Evolutionary conservation across 257 asterid species (phyloP).

Genomic region (Striga asiatica): DNA sequence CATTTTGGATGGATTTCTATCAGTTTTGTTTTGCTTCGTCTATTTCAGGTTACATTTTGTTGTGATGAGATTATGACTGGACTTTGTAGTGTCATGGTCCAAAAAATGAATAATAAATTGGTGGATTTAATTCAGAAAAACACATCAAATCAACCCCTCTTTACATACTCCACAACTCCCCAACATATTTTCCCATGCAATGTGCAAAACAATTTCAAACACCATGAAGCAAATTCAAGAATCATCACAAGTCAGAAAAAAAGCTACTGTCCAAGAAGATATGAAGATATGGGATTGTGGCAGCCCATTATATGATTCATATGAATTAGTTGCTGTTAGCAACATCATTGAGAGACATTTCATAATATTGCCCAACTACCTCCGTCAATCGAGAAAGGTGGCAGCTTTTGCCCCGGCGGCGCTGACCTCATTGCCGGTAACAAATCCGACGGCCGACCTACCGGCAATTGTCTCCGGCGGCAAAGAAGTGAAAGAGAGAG

Average conservation of each 20-base stretch:
- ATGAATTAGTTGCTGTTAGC: constrained; percentile 34
- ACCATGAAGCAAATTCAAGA: constrained; percentile 1
- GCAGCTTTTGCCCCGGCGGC: neutral
- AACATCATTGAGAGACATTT: constrained; percentile 34
- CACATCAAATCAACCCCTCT: too few relatives aligned
- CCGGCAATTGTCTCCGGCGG: neutral
- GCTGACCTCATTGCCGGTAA: too few relatives aligned
- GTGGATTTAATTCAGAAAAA: too few relatives aligned
- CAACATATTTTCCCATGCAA: too few relatives aligned
- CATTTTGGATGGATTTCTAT: too few relatives aligned
- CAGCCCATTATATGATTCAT: constrained; percentile 47
- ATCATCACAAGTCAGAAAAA: neutral
- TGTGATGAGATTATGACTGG: too few relatives aligned
- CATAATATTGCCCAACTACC: constrained; percentile 24
- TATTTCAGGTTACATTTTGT: too few relatives aligned
- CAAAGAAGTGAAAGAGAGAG: neutral
- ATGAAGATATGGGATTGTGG: constrained; percentile 43
- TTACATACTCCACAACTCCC: too few relatives aligned
- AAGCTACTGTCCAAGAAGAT: neutral
- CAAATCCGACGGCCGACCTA: neutral
- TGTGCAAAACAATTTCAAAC: neutral
- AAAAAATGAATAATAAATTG: too few relatives aligned
- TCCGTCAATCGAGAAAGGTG: constrained; percentile 12
- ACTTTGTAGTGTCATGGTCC: too few relatives aligned
- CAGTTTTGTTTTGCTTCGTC: too few relatives aligned